Base-by-base conservation (phyloP, 2,329 filamentous ascomycete genomes). In the Penicillium oxalicum region DNA sequence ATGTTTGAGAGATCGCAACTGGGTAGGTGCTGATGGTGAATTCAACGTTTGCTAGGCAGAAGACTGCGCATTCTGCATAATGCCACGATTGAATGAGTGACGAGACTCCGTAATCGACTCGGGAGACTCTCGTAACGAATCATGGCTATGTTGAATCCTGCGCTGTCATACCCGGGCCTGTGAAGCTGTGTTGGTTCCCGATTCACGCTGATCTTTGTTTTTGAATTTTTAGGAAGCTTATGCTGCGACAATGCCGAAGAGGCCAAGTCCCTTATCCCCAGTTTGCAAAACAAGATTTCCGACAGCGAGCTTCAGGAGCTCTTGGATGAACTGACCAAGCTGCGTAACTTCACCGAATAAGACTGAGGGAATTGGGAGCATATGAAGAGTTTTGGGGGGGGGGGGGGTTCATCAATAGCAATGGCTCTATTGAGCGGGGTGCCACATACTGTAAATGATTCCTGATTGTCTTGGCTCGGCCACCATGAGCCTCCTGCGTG, bases 191-290 rank as follows among this genome's bases (percentile, higher is more conserved):
- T 6, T 33, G 33, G 27, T 27, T 13, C 34, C 40, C 29, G 33
- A 44, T 41, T 44, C 24, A 44, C 40, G 28, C 33, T 36, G 32
- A 29, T 32, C 12, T 4, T 18, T 45, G 18, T 29, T 33, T 36
- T 47, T 28, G 32, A 37, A 46, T 53, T 58, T 53, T 58, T 63
- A 94, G 91, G 90, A 32, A 95, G 88, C 29, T 77, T 98, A 35
- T 95, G 90, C 70, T 95, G 91, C 67, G 91, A 95, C 62, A 86
- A 84, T 39, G 86, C 89, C 50, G 93, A 98, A 66, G 94, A 98
- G 73, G 93, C 93, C 52, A 96, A 95, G 74, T 95, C 89, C 7
- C 78, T 98, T 50, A 95, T 98, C 54, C 94, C 93, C 1, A 95
- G 80, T 58, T 70, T 98, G 44, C 79, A 84, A 60, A 84, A 90